Base-by-base conservation (phyloP, 129 eudicot species). In the Saussurea involucrata region DNA sequence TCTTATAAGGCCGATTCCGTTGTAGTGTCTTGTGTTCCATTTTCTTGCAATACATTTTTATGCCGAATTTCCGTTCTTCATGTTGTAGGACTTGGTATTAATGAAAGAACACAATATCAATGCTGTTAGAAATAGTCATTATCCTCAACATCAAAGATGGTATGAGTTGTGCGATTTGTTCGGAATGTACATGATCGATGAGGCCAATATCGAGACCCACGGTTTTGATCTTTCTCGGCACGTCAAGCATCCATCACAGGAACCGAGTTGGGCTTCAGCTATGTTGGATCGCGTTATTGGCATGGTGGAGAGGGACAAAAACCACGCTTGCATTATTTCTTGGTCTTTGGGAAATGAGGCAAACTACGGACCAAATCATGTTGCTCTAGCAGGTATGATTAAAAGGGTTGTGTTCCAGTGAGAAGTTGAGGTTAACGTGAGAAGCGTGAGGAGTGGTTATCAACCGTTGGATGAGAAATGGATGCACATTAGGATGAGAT, bases 151-250 rank as follows among this genome's bases (percentile, higher is more conserved):
- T 80, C 96, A 85, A 71, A 86, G 98, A 24, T 95, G 98, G 98
- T 95, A 95, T 24, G 98, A 95, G 88, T 82, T 95, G 69, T 95
- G 98, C 53, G 97, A 91, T 82, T 85, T 95, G 78, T 95, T 95
- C 79, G 98, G 98, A 71, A 89, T 95, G 98, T 95, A 95, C 90
- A 91, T 95, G 98, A 86, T 95, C 27, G 98, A 95, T 60, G 98
- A 95, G 84, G 98, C 97, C 83, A 95, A 95, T 78, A 95, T 95
- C 24, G 98, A 95, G 86, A 95, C 98, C 6, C 98, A 95, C 69
- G 98, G 98, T 63, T 91, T 95, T 83, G 93, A 91, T 87, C 88
- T 83, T 81, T 86, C 89, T 68, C 77, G 57, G 34, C 73, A 81
- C 76, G 55, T 86, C 4, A 95, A 86, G 90, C 98, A 95, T 89